Conservation (phyloP, 768 basidiomycete species). For the Serendipita indica region DNA sequence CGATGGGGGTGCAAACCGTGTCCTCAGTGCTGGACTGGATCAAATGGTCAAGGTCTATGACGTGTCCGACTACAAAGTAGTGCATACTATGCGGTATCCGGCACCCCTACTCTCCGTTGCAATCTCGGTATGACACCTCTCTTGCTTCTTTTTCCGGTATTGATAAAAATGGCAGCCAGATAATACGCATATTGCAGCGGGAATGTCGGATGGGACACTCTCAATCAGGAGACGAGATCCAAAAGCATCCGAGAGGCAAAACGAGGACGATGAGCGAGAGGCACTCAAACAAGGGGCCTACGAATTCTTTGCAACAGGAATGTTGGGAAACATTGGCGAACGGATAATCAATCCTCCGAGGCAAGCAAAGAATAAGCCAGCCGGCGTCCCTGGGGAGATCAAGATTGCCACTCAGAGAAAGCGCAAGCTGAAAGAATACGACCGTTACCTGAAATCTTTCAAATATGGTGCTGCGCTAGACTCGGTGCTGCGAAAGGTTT, state of each 20-base stretch:
- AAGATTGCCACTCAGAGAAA: conserved; percentile 57
- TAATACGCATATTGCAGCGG: conserved; percentile 89
- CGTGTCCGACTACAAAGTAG: conserved; percentile 80
- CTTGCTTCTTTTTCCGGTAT: not conserved
- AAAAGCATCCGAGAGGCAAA: conserved; percentile 42
- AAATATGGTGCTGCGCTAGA: conserved; percentile 92
- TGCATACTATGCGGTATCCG: conserved; percentile 97
- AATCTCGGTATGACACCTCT: conserved; percentile 55
- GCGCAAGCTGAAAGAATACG: conserved; percentile 71
- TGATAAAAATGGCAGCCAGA: conserved; percentile 52
- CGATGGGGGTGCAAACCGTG: conserved; percentile 55
- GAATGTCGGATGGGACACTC: conserved; percentile 97
- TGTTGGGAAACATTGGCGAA: conserved; percentile 38
- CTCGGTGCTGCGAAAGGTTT: conserved; percentile 73
- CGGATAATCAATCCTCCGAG: conserved; percentile 26
- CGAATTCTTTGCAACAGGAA: conserved; percentile 48
- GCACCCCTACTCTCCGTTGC: conserved; percentile 82
- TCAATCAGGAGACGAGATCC: conserved; percentile 82
- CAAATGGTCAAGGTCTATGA: conserved; percentile 99
- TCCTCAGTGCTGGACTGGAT: conserved; percentile 84
- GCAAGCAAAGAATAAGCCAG: conserved; percentile 30
- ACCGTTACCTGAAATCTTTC: conserved; percentile 77
- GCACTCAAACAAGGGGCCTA: conserved; percentile 41
- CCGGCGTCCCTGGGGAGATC: conserved; percentile 58
- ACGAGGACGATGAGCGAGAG: conserved; percentile 25